Percentiles rank a stretch among this genome's conserved stretches.
phyloP scores from a whole-genome alignment of 805 yeast species.

The Saccharomycopsis selenospora region DNA sequence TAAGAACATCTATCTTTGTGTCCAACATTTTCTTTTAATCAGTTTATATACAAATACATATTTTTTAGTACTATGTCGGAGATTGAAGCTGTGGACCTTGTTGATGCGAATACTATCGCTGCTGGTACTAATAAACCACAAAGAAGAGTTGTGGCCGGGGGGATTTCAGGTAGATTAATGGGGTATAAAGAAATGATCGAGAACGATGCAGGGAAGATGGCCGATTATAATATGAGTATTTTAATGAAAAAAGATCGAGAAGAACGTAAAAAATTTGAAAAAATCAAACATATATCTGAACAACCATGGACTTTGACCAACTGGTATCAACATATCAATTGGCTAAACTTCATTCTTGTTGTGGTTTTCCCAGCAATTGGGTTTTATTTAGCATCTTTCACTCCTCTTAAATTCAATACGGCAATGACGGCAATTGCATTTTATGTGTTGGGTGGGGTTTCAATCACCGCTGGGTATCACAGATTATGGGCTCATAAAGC shows the following conservation, averaged over 20 bases:
- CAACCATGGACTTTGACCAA: slow-evolving; percentile 68
- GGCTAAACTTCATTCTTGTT: slow-evolving; percentile 67
- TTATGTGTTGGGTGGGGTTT: slow-evolving; percentile 59
- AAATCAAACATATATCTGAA: slow-evolving; percentile 57
- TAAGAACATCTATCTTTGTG: too few species aligned
- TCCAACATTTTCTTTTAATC: too few species aligned
- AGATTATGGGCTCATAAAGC: slow-evolving; percentile 74
- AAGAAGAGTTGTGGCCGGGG: slow-evolving; percentile 71
- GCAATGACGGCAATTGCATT: slow-evolving; percentile 40
- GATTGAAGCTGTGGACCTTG: slow-evolving; percentile 46
- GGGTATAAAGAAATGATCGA: slow-evolving; percentile 69
- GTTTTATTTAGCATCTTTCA: slow-evolving; percentile 31
- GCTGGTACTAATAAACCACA: slow-evolving; percentile 70
- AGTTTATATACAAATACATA: too few species aligned
- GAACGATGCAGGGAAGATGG: slow-evolving; percentile 58
- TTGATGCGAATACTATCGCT: slow-evolving; percentile 69
- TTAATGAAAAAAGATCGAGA: slow-evolving; percentile 39
- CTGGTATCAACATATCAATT: slow-evolving; percentile 71
- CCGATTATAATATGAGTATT: slow-evolving; percentile 43
- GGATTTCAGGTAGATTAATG: slow-evolving; percentile 69
- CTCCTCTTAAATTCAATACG: slow-evolving; percentile 45
- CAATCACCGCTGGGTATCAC: slow-evolving; percentile 82
- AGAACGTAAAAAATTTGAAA: slow-evolving; percentile 33
- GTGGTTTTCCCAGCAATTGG: slow-evolving; percentile 55
- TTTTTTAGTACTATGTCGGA: slow-evolving; percentile 9